These are phyloP conservation scores for Xylaria longipes DNA, from an alignment of 495 filamentous ascomycete species.

Conservation along the genomic window DNA sequence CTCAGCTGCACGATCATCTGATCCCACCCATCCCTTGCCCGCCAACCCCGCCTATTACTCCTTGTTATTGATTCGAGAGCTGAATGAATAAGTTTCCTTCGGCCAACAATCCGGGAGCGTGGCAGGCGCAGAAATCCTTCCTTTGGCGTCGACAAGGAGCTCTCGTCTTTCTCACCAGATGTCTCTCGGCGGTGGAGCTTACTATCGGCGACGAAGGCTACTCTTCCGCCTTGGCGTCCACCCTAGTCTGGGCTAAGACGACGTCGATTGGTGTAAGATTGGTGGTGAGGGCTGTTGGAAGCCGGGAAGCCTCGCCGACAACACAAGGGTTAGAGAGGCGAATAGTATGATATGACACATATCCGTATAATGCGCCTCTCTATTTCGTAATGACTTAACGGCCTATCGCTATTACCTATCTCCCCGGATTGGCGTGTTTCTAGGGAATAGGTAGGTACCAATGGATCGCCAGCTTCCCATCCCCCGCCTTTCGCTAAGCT, in stretches of 20 bases:
- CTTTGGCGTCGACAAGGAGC: not conserved
- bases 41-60: not conserved
- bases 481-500: not conserved
- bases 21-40: not conserved
- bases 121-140: constrained; percentile 15
- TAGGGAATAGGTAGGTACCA: not conserved
- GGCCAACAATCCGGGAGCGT: not conserved
- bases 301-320: constrained; percentile 2
- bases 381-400: not conserved
- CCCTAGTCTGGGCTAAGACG: constrained; percentile 13
- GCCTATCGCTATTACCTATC: not conserved
- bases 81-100: not conserved
- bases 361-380: not conserved
- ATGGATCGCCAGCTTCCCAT: not conserved
- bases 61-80: not conserved
- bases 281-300: not conserved
- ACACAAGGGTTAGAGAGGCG: not conserved
- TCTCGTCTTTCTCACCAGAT: not conserved
- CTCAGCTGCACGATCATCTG: constrained; percentile 14
- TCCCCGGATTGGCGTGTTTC: not conserved
- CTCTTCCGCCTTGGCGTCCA: constrained; percentile 38
- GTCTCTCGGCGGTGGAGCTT: constrained; percentile 24
- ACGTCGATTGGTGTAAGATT: constrained; percentile 30
- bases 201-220: constrained; percentile 31
- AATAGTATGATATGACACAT: not conserved